Evolutionary conservation across 225 moss, liverwort and hornwort species (phyloP), one percentile per base, ranked within the genome.

Genomic region (Polytrichum formosum): DNA sequence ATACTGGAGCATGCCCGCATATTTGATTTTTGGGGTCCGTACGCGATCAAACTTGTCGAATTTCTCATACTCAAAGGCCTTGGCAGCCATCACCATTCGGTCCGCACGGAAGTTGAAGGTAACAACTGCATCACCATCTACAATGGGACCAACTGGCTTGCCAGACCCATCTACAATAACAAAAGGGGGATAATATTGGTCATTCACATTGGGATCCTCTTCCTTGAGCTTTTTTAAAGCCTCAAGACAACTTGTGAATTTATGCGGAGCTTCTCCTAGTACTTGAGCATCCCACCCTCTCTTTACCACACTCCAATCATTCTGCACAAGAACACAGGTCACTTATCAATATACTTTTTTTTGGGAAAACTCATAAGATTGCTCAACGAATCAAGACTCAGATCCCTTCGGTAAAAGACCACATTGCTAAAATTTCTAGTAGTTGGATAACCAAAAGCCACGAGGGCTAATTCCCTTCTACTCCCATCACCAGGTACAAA

Each of bases 211-310:
- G 35, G 87, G 77, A 58, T 89, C 89, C n/a, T 70, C 81, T 76
- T 81, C 85, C 75, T 77, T 89, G 2, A 89, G 89, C 79, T 83
- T 86, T 71, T 81, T 86, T 17, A 89, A 64, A 56, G 83, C 89
- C 68, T 81, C 83, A 27, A 86, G 83, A 60, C 83, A 79, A 68
- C 86, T 86, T 60, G 76, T 79, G 63, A 86, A 86, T 26, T 7
- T 81, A 33, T 86, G 76, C 16, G 89, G 89, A 10, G 86, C 83
- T 77, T 98, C 90, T 68, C 97, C 97, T 75, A 98, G 81, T 29
- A 98, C 94, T 76, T 98, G 97, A 55, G 97, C 94, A 67, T 98
- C 80, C 97, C 97, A 98, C n/a, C 97, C 97, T 81, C 92, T 88
- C 78, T 94, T 98, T 64, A 98, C 97, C 67, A 98, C 97, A 66